A percentile compares a stretch with the other conserved stretches of the same genome.
Evolutionary conservation across 2,329 filamentous ascomycete species (phyloP).

Genomic region (Drechslerella coelobrocha): DNA sequence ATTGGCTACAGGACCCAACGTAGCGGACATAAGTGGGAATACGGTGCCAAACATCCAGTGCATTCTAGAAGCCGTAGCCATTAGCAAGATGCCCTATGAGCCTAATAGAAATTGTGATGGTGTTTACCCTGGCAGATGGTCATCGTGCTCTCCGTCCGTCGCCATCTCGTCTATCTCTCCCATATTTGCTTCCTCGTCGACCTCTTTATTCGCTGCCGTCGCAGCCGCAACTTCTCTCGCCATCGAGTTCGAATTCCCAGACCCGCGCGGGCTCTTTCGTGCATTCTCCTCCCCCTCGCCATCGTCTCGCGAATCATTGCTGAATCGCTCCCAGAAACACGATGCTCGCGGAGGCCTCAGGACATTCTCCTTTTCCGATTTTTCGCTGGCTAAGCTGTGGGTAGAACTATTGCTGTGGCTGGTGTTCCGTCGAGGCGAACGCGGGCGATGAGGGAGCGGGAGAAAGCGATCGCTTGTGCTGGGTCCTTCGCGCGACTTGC

Average conservation of each 20-base stretch:
- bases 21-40: slow-evolving; percentile 80
- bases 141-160: slow-evolving; percentile 24
- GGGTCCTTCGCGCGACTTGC: background rate
- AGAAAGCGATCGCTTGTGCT: slow-evolving; percentile 23
- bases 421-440: slow-evolving; percentile 12
- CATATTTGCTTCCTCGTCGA: slow-evolving; percentile 27
- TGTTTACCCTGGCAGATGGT: slow-evolving; percentile 37
- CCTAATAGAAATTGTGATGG: background rate
- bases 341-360: slow-evolving; percentile 22
- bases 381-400: background rate
- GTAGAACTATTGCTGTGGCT: slow-evolving; percentile 15
- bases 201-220: slow-evolving; percentile 6
- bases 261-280: slow-evolving; percentile 21
- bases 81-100: background rate
- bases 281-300: slow-evolving; percentile 22
- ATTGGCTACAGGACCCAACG: slow-evolving; percentile 83
- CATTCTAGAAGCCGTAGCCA: slow-evolving; percentile 6
- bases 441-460: background rate
- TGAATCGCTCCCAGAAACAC: slow-evolving; percentile 47
- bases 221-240: slow-evolving; percentile 32
- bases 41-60: slow-evolving; percentile 57
- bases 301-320: slow-evolving; percentile 38
- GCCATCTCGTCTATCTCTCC: slow-evolving; percentile 26
- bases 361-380: slow-evolving; percentile 5
- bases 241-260: slow-evolving; percentile 20